phyloP scores from a whole-genome alignment of 306 rosid genomes.

The Cucumis hystrix region DNA sequence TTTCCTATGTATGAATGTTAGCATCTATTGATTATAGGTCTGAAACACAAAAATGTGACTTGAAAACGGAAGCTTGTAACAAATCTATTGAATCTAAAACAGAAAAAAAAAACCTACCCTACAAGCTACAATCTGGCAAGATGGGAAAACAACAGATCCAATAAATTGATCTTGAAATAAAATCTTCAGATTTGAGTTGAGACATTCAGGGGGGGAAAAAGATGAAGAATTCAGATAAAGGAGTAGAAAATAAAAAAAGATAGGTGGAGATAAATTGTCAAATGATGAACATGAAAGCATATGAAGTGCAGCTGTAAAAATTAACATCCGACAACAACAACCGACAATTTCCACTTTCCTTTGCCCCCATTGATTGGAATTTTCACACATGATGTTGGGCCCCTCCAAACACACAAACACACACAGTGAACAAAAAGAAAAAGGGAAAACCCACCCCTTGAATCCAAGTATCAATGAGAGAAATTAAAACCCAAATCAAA shows the following conservation, averaged over 20 bases:
- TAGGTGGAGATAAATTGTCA: conserved; percentile 14
- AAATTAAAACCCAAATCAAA: neutral
- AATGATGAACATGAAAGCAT: conserved; percentile 18
- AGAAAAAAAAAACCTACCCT: neutral
- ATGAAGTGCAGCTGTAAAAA: conserved; percentile 19
- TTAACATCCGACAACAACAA: conserved; percentile 23
- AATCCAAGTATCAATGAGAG: conserved; percentile 5
- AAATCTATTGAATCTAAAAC: neutral
- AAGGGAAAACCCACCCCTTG: conserved; percentile 17
- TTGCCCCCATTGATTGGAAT: conserved; percentile 21
- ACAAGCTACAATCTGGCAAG: neutral
- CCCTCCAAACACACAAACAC: conserved; percentile 16
- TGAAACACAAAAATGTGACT: neutral
- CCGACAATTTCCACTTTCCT: conserved; percentile 42
- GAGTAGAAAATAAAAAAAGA: neutral
- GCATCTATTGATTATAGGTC: neutral
- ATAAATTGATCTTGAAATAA: neutral
- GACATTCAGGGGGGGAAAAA: no score
- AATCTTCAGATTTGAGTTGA: neutral
- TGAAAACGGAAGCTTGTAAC: neutral
- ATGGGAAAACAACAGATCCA: conserved; percentile 1
- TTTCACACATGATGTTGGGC: conserved; percentile 38
- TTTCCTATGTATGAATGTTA: neutral
- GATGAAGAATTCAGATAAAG: neutral
- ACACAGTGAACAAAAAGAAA: neutral